Percentiles rank a stretch among this genome's conserved stretches.
Evolutionary conservation across 371 early-diverging fungal genomes (phyloP).

Genomic region (Mortierella sp.): DNA sequence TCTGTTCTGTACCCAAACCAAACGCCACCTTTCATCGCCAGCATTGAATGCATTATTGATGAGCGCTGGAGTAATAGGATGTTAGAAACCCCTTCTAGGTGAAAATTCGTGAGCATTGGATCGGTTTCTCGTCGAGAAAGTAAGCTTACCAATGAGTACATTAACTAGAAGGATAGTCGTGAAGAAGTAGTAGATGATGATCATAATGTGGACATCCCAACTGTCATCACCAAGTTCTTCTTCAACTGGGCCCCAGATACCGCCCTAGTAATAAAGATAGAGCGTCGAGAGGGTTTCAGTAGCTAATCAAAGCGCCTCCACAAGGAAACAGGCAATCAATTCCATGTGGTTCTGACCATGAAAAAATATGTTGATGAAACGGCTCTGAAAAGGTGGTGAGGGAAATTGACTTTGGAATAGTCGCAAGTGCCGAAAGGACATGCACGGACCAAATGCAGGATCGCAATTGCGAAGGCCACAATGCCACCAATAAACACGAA

Average conservation of each 20-base stretch:
- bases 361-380: conserved; percentile 35
- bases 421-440: conserved; percentile 11
- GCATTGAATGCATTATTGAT: conserved; percentile 7
- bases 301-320: too few relatives aligned
- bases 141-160: conserved; percentile 19
- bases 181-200: conserved; percentile 21
- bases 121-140: too few relatives aligned
- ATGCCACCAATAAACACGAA: conserved; percentile 2
- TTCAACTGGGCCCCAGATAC: conserved; percentile 12
- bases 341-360: conserved; percentile 28
- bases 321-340: too few relatives aligned
- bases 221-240: background rate
- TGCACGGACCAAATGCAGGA: conserved; percentile 21
- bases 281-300: too few relatives aligned
- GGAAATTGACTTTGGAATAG: background rate
- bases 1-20: conserved; percentile 6
- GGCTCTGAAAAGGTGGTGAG: conserved; percentile 8
- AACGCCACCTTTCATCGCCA: conserved; percentile 2
- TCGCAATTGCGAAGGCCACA: conserved; percentile 19
- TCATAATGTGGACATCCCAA: conserved; percentile 15
- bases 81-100: too few relatives aligned
- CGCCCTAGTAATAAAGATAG: conserved; percentile 6
- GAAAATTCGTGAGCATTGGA: too few relatives aligned
- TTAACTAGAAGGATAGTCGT: conserved; percentile 21
- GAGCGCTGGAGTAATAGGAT: conserved; percentile 2